These are phyloP conservation scores for Falciphora oryzae DNA, from an alignment of 2,329 filamentous ascomycete genomes.

Conservation along the genomic window DNA sequence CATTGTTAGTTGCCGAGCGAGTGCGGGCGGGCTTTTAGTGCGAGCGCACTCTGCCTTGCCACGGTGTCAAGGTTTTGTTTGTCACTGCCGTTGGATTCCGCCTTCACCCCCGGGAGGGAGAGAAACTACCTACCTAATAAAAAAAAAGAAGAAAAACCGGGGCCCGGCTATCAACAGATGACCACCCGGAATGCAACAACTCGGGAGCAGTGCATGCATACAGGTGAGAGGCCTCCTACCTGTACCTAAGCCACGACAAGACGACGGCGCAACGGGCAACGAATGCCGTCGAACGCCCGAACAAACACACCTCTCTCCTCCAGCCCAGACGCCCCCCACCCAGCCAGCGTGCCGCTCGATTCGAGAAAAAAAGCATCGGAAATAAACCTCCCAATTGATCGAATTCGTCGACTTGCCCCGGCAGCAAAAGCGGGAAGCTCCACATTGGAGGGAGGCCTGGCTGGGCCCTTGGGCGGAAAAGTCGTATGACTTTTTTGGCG, in stretches of 20 bases:
- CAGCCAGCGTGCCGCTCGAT: constrained; percentile 4
- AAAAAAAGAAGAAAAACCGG: neutral
- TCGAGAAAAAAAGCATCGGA: neutral
- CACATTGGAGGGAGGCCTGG: neutral
- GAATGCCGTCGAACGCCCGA: too few relatives aligned
- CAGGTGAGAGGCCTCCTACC: neutral
- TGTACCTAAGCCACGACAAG: too few relatives aligned
- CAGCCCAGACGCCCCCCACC: too few relatives aligned
- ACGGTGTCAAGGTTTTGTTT: too few relatives aligned
- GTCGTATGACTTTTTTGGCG: neutral
- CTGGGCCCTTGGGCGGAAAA: neutral
- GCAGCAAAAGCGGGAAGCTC: neutral
- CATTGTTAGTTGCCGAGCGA: neutral
- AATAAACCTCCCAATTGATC: neutral
- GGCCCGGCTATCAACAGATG: neutral
- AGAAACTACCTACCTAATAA: too few relatives aligned
- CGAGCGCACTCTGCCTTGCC: too few relatives aligned
- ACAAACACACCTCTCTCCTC: too few relatives aligned
- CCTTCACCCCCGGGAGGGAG: neutral
- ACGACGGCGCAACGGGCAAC: too few relatives aligned
- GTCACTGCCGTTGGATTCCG: neutral
- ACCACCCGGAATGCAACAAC: neutral
- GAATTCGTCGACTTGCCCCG: constrained; percentile 4
- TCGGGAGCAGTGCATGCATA: too few relatives aligned
- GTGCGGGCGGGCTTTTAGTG: too few relatives aligned